Evolutionary conservation across 2,329 filamentous ascomycete species (phyloP).

Genomic region (Cercospora nicotianae): DNA sequence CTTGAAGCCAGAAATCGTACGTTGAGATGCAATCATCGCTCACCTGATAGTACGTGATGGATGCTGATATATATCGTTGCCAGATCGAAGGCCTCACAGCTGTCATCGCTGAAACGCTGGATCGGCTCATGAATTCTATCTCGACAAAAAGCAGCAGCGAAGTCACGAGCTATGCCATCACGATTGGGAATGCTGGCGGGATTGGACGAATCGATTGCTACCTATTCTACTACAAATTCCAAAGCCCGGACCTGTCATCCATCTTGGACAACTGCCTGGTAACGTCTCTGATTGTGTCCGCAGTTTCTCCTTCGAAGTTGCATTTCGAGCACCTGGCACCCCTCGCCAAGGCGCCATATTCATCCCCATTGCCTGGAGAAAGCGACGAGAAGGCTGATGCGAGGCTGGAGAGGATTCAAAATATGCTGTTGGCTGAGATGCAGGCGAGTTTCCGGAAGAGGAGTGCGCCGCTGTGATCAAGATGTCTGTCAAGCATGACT

Average conservation of each 20-base stretch:
- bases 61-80: background rate
- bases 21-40: background rate
- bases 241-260: background rate
- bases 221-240: constrained; percentile 22
- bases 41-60: background rate
- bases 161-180: constrained; percentile 17
- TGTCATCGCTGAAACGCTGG: background rate
- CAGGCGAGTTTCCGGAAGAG: background rate
- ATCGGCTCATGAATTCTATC: constrained; percentile 1
- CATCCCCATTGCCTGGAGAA: constrained; percentile 9
- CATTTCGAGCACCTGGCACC: background rate
- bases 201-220: constrained; percentile 20
- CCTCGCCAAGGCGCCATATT: constrained; percentile 12
- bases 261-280: constrained; percentile 17
- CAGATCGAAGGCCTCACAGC: constrained; percentile 18
- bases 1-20: constrained; percentile 12
- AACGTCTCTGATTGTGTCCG: constrained; percentile 15
- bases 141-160: constrained; percentile 18
- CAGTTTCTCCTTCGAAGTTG: constrained; percentile 9
- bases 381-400: constrained; percentile 2
- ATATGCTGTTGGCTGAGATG: constrained; percentile 2
- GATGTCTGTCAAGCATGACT: background rate
- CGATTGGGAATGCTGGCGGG: constrained; percentile 11
- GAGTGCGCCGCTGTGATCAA: background rate
- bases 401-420: constrained; percentile 7